Base-by-base conservation (phyloP, 805 yeast species). In the Jamesozyma hellenica region DNA sequence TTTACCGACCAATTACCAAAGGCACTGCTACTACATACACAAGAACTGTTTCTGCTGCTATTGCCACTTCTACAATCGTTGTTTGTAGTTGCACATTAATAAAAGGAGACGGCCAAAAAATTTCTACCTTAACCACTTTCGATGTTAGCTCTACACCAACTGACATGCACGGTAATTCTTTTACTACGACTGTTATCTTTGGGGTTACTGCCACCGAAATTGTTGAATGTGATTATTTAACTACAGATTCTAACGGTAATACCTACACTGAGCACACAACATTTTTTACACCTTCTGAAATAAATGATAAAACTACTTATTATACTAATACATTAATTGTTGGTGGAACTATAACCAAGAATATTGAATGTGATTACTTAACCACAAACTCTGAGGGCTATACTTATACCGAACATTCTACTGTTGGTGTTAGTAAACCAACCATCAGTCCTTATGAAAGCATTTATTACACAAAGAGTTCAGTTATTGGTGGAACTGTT, bases 111-210 rank as follows among this genome's bases (percentile, higher is more conserved):
- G 32, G 32, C 14, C 18, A 29, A 29, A 29, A 30, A 4, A 35
- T 37, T 15, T n/a, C 31, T 15, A 37, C 40, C 32, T 26, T 37
- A 17, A 37, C 40, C 26, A 26, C 40, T 11, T 37, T 17, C 35
- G 25, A 25, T 14, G 26, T 18, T 32, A 27, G 25, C 19, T 37
- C 16, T 32, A 37, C 40, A 26, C 40, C 40, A 37, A 32, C 40
- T 32, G 40, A 37, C 32, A 37, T 37, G 40, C 32, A 35, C 17
- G 40, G 40, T 31, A 21, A 37, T 18, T 37, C 40, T 32, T 26
- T 34, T 44, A 18, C 33, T 18, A 31, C 33, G n/a, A 17, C 33
- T 18, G 15, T 31, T 11, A 13, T 11, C 4, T 8, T 17, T 14
- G 23, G n/a, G 4, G 23, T 13, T 18, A 31, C 23, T 8, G 33